Base-by-base conservation (phyloP, 2,329 filamentous ascomycete genomes). In the Claviceps capensis region DNA sequence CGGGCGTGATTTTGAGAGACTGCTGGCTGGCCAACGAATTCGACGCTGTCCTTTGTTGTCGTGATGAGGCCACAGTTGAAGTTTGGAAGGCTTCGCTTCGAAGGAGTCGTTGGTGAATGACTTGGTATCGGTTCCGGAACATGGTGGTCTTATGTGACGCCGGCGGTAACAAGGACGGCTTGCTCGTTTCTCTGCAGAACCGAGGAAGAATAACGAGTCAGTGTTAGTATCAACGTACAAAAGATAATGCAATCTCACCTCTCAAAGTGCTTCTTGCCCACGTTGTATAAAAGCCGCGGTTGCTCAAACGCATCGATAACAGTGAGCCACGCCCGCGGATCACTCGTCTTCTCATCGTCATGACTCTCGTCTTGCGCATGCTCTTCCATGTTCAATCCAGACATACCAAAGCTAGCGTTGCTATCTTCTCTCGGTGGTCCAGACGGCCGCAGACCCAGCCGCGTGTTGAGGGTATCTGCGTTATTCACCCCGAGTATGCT, bases 1-100 rank as follows among this genome's bases (percentile, higher is more conserved):
- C 88, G 0, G 89, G 88, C 0, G 93, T 97, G 57, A 98, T 83
- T 60, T 87, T 94, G 69, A 95, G 88, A 36, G 79, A 81, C 66
- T 84, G 82, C 61, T 82, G 79, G 14, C 69, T 77, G 53, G 83
- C 83, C 4, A 78, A 73, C 7, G 81, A 81, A 42, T 78, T 75
- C 56, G 75, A 75, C 2, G 83, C 67, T 1, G 76, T 72, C n/a
- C 69, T 68, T 49, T 71, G 66, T 49, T 71, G 66, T 47, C 75
- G 76, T 14, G 77, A 75, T 2, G 77, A 76, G 7, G 84, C 79
- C 52, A 95, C 82, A 19, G 85, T 76, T 1, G 89, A 88, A 19
- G 82, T 82, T 65, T 96, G 90, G 60, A 98, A 98, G 19, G 87
- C 83, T 67, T 96, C 89, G 63, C 96, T 96, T 48, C 93, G 84